Percentiles rank a stretch among this genome's conserved stretches.
These are phyloP conservation scores for Talaromyces funiculosus DNA, from an alignment of 2,329 filamentous ascomycete species.

Conservation along the genomic window DNA sequence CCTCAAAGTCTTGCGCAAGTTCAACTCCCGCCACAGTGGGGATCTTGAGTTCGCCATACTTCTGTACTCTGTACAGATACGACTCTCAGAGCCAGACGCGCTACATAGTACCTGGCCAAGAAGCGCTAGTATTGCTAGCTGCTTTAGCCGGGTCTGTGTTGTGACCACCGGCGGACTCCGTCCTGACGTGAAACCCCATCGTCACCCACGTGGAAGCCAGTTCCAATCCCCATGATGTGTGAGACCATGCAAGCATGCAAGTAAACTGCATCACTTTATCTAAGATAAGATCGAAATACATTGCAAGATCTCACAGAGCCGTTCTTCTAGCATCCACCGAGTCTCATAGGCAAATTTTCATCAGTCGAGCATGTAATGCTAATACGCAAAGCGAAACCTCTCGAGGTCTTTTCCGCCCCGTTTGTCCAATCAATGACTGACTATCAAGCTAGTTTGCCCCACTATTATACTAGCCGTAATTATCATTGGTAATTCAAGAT, in stretches of 20 bases:
- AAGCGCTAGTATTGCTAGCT: not conserved
- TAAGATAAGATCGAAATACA: not conserved
- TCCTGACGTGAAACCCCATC: not conserved
- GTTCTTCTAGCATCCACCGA: no score
- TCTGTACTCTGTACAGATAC: not conserved
- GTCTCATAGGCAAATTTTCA: not conserved
- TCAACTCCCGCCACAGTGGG: conserved; percentile 1
- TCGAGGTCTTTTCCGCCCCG: not conserved
- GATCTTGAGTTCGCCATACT: not conserved
- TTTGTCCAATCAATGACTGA: not conserved
- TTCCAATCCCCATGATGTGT: not conserved
- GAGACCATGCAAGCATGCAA: not conserved
- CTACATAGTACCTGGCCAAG: not conserved
- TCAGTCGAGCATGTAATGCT: not conserved
- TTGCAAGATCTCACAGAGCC: no score
- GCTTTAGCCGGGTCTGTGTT: not conserved
- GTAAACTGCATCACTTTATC: not conserved
- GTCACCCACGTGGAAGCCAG: conserved; percentile 5
- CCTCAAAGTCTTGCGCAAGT: not conserved
- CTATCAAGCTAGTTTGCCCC: not conserved
- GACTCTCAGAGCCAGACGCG: not conserved
- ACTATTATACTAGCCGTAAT: conserved; percentile 1
- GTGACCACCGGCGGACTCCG: conserved; percentile 3
- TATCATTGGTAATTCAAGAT: not conserved
- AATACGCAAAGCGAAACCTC: not conserved